Evolutionary conservation across 140 eudicot genomes (phyloP), one percentile per base, ranked within the genome.

Genomic region (Senecio squalidus): DNA sequence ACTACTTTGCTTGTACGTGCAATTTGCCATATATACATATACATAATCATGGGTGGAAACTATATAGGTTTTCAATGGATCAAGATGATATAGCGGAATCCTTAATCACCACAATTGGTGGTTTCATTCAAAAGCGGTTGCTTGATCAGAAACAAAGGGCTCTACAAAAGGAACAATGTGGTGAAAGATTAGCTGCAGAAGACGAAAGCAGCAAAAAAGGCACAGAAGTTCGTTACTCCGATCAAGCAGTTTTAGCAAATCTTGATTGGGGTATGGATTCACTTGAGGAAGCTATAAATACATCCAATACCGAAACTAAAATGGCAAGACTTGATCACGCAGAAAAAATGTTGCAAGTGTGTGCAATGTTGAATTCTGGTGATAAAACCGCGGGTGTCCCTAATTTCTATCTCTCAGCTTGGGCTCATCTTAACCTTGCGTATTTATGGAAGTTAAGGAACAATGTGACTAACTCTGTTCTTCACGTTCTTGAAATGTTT

Each of bases 251-350:
- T 21, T 62, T 86, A 4, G 95, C 95, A 0, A 86, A 86, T 58
- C 43, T 86, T 11, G 95, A 86, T 67, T 86, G 95, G 95, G 95
- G 95, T 13, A 82, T 86, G 74, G 92, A 86, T 24, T 85, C 95
- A 10, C 81, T 86, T 30, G 95, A 86, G 41, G 95, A 86, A 68
- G 92, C 95, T 23, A 86, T 86, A 9, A 74, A 58, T 70, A 86
- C 95, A 28, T 80, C 88, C 0, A 86, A 86, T 56, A 43, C 68
- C 13, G 95, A 86, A 70, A 82, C 95, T 36, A 82, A 86, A 75
- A 71, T 86, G 78, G 88, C 95, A 3, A 57, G 95, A 47, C 61
- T 86, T 3, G 92, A 86, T 62, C 80, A 86, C 20, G 92, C 95
- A 5, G 92, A 82, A 62, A 86, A 86, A 72, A 86, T 86, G 95